A percentile compares a stretch with the other conserved stretches of the same genome.
Conservation (phyloP, 805 yeast genomes). For the Cyberlindnera americana region DNA sequence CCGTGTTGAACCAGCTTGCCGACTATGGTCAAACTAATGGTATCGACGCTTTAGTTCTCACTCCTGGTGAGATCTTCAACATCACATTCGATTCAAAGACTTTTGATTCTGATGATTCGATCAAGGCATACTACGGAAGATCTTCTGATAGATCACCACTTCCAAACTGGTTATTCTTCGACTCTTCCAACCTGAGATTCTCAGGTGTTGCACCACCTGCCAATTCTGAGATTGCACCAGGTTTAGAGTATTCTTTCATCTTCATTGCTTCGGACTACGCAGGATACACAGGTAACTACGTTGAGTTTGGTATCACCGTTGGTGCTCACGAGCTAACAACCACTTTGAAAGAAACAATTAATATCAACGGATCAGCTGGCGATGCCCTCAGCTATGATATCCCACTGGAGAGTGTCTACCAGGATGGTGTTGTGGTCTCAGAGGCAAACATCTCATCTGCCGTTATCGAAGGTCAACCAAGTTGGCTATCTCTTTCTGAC, state of each 20-base stretch:
- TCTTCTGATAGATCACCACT: constrained; percentile 81
- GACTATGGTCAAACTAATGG: constrained; percentile 77
- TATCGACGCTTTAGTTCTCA: constrained; percentile 63
- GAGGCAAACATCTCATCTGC: constrained; percentile 53
- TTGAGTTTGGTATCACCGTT: constrained; percentile 66
- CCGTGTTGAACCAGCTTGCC: constrained; percentile 51
- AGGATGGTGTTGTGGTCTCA: constrained; percentile 56
- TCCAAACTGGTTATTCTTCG: constrained; percentile 85
- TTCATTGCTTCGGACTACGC: constrained; percentile 75
- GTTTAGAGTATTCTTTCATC: constrained; percentile 61
- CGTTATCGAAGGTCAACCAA: constrained; percentile 49
- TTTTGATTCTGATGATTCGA: constrained; percentile 51
- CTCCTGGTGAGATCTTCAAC: constrained; percentile 64
- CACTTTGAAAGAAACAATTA: constrained; percentile 49
- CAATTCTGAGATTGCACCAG: constrained; percentile 86
- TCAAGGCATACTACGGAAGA: constrained; percentile 74
- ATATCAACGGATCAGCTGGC: constrained; percentile 66
- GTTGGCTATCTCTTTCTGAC: constrained; percentile 49
- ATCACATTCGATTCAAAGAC: constrained; percentile 60
- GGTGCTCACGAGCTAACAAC: constrained; percentile 88
- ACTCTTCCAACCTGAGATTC: constrained; percentile 58
- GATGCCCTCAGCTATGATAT: constrained; percentile 49
- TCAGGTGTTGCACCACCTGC: constrained; percentile 87
- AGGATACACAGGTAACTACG: constrained; percentile 70
- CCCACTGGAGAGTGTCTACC: constrained; percentile 59